phyloP scores from a whole-genome alignment of 768 basidiomycete genomes.

The Boletus sp. region DNA sequence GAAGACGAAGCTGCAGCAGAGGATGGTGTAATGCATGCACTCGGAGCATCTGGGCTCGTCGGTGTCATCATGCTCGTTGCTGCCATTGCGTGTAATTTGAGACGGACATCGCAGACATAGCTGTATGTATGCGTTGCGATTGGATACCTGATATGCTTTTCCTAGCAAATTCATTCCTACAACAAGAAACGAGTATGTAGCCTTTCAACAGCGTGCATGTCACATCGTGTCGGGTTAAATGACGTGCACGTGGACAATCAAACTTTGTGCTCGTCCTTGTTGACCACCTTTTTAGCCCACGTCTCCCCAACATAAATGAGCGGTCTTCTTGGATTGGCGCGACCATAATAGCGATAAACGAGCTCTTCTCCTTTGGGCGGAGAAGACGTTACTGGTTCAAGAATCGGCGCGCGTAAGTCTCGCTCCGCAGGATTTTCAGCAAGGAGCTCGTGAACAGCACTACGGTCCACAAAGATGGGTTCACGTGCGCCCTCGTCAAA shows the following conservation, averaged over 20 bases:
- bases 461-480: slow-evolving; percentile 16
- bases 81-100: slow-evolving; percentile 13
- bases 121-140: neutral
- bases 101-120: slow-evolving; percentile 11
- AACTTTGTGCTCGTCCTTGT: neutral
- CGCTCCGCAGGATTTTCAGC: slow-evolving; percentile 4
- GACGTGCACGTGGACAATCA: no score
- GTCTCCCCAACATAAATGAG: slow-evolving; percentile 23
- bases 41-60: slow-evolving; percentile 28
- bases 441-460: neutral
- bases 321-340: accelerated
- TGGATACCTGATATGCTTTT: neutral
- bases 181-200: neutral
- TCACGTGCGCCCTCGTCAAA: slow-evolving; percentile 16
- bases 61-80: slow-evolving; percentile 27
- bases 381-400: slow-evolving; percentile 3
- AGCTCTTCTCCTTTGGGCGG: slow-evolving; percentile 17
- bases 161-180: neutral
- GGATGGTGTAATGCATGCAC: slow-evolving; percentile 23
- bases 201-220: neutral
- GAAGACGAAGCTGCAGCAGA: slow-evolving; percentile 23
- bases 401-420: slow-evolving; percentile 2
- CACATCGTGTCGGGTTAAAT: no score
- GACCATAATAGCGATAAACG: slow-evolving; percentile 10
- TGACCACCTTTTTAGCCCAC: slow-evolving; percentile 13